These are phyloP conservation scores for Byssothecium circinans DNA, from an alignment of 2,329 filamentous ascomycete genomes.

Conservation along the genomic window DNA sequence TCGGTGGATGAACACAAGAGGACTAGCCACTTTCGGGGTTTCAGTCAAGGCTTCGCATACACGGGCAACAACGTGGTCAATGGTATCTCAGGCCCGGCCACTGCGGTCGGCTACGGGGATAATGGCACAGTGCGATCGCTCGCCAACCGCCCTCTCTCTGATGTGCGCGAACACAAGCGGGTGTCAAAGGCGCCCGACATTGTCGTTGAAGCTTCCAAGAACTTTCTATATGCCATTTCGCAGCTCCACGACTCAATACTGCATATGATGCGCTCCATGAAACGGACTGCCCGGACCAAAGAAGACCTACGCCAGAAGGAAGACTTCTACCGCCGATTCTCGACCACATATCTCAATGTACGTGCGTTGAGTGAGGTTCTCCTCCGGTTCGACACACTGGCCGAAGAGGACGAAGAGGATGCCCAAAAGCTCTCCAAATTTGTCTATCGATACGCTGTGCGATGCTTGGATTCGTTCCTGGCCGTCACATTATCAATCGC, in stretches of 20 bases:
- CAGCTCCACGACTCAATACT: slow-evolving; percentile 48
- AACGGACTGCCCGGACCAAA: slow-evolving; percentile 46
- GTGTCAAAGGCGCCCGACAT: slow-evolving; percentile 51
- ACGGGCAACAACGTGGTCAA: slow-evolving; percentile 27
- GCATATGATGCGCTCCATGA: slow-evolving; percentile 42
- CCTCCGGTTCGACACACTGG: slow-evolving; percentile 52
- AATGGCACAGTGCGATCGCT: slow-evolving; percentile 37
- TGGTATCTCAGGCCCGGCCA: slow-evolving; percentile 36
- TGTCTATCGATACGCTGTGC: slow-evolving; percentile 38
- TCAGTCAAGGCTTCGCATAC: slow-evolving; percentile 59
- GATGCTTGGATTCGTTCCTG: slow-evolving; percentile 41
- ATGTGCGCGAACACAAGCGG: slow-evolving; percentile 58
- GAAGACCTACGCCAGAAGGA: slow-evolving; percentile 44
- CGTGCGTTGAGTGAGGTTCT: slow-evolving; percentile 59
- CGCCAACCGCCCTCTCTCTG: slow-evolving; percentile 56
- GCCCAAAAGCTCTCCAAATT: slow-evolving; percentile 40
- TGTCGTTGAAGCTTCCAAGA: slow-evolving; percentile 58
- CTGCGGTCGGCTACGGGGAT: slow-evolving; percentile 38
- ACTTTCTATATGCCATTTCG: slow-evolving; percentile 58
- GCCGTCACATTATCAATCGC: slow-evolving; percentile 40
- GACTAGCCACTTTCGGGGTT: slow-evolving; percentile 58
- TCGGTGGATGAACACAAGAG: slow-evolving; percentile 56
- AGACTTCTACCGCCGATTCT: slow-evolving; percentile 57
- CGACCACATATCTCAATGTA: slow-evolving; percentile 59
- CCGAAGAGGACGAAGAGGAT: slow-evolving; percentile 55